phyloP scores from a whole-genome alignment of 768 basidiomycete genomes.

The Leucocoprinus sp. region DNA sequence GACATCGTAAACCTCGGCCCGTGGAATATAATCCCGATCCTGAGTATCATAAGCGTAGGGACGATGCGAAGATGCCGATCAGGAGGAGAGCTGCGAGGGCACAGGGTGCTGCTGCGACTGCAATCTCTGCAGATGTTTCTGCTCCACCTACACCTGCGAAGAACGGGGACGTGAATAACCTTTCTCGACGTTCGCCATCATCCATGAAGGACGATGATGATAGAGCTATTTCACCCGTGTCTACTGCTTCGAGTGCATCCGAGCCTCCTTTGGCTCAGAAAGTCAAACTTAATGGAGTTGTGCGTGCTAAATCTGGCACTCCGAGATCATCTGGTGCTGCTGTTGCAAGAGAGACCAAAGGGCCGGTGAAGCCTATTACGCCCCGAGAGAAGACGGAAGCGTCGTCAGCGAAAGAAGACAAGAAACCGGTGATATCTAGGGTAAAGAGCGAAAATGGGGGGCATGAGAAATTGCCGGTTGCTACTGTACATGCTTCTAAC shows the following conservation, averaged over 20 bases:
- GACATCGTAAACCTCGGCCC: constrained; percentile 74
- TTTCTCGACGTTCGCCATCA: constrained; percentile 23
- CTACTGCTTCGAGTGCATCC: constrained; percentile 63
- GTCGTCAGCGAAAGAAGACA: constrained; percentile 2
- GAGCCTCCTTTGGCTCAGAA: constrained; percentile 68
- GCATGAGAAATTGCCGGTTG: constrained; percentile 5
- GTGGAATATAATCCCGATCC: constrained; percentile 74
- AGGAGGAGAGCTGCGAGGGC: constrained; percentile 53
- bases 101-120: constrained; percentile 39
- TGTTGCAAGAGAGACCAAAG: constrained; percentile 8
- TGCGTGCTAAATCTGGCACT: constrained; percentile 21
- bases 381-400: constrained; percentile 8
- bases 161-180: constrained; percentile 26
- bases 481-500: constrained; percentile 11
- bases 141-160: constrained; percentile 36
- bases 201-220: constrained; percentile 36
- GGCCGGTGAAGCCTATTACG: constrained; percentile 10
- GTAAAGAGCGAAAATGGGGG: constrained; percentile 6
- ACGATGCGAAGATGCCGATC: constrained; percentile 43
- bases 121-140: constrained; percentile 27
- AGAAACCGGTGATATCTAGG: constrained; percentile 13
- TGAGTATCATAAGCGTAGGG: constrained; percentile 57
- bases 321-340: constrained; percentile 4
- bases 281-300: constrained; percentile 50
- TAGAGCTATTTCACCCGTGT: constrained; percentile 61